Evolutionary conservation across 768 basidiomycete species (phyloP), one percentile per base, ranked within the genome.

Genomic region (Russula virescens): DNA sequence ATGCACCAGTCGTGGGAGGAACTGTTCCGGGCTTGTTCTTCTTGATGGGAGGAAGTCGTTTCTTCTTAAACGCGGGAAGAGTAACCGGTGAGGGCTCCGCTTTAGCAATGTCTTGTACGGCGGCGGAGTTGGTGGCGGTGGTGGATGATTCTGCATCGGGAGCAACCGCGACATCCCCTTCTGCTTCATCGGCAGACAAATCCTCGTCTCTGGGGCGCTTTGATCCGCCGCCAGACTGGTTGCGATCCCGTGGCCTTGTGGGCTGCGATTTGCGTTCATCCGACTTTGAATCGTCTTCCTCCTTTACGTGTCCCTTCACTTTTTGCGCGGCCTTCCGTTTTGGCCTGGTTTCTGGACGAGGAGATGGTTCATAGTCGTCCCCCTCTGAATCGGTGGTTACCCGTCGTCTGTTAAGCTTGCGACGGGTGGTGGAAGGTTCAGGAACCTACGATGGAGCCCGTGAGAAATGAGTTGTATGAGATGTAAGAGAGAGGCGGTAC

Each of bases 21-120:
- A 34, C 54, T 8, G 64, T 13, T 5, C 45, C 45, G 14, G 61
- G 57, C 49, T 67, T 67, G 54, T 62, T 61, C 61, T 67, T 67
- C 57, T 47, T 67, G 40, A 68, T 66, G 14, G 65, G 53, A 18
- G 67, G 67, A 19, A 66, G 55, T 48, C 65, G 61, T 43, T 59
- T 66, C 34, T 67, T 67, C 58, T 68, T 68, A 31, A 67, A 67
- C 16, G 60, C 61, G 42, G 66, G 66, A 46, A 66, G 64, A 19
- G 64, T 21, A 31, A 56, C 34, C n/a, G 58, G 38, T 64, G 58
- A 4, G 8, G 66, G 21, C 26, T 67, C 66, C 28, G 61, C 66
- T 40, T 65, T 67, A 31, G 47, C 42, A n/a, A 43, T n/a, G 11
- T 61, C 66, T 40, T 40, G 34, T 19, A 18, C 28, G 25, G 58